Evolutionary conservation across 805 yeast species (phyloP), one percentile per base, ranked within the genome.

Genomic region (Yarrowia sp.): DNA sequence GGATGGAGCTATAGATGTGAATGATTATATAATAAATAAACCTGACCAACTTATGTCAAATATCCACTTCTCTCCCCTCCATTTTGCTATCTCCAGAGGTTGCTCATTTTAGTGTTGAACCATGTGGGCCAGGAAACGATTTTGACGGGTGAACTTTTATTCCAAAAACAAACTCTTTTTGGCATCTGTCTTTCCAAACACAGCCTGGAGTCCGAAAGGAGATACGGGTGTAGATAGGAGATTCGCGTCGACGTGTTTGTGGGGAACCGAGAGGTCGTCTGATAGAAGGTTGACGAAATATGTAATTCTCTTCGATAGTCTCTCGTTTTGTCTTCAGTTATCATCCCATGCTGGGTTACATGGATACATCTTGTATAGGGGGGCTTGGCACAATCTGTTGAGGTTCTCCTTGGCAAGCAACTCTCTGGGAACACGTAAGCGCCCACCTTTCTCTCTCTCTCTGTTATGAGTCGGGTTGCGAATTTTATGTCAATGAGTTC

Each of bases 191-290:
- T 52, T 36, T 38, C 58, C 58, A 14, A 36, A 49, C 53, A 15
- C 53, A 48, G 52, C 52, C 52, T 15, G 56, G 40, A 35, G 15
- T 50, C 56, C 56, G 56, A 35, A 35, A 50, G 32, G 32, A 5
- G 32, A 26, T 26, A 26, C 32, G 32, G 32, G 32, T 26, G 32
- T 26, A 26, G 32, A 26, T 26, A 26, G 32, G 32, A 26, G 32
- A 26, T 26, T 26, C 32, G 32, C 32, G 32, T 26, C 19, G 48
- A 45, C 48, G 48, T 45, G 48, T 16, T 41, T 41, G 15, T 1
- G 43, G 15, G 12, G n/a, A 26, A 26, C 32, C 32, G 32, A 26
- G 32, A 26, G 32, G 32, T 26, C 32, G 7, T 26, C 32, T 26
- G 32, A 26, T 5, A 26, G 32, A 26, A 26, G 32, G 32, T 26